phyloP scores from a whole-genome alignment of 2,329 filamentous ascomycete genomes.

The Myriosclerotinia duriaeana region DNA sequence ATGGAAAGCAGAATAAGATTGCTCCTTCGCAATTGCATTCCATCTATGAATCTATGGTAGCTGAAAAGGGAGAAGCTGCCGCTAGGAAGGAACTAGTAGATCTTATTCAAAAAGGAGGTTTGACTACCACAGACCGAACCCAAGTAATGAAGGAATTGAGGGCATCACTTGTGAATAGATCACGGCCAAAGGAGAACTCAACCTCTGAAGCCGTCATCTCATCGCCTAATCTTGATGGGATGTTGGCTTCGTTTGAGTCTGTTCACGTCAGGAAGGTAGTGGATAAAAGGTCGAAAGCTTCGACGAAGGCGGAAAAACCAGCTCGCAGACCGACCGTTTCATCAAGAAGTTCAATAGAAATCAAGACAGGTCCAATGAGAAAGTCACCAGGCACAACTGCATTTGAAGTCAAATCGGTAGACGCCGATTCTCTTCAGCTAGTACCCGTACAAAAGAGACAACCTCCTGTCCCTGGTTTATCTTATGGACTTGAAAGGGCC shows the following conservation, averaged over 20 bases:
- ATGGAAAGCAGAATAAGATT: constrained; percentile 1
- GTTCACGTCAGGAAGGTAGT: constrained; percentile 2
- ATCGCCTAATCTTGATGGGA: constrained; percentile 9
- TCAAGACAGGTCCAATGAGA: constrained; percentile 17
- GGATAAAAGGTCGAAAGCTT: not conserved
- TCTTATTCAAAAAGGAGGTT: constrained; percentile 21
- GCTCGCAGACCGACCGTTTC: not conserved
- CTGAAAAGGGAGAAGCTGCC: constrained; percentile 13
- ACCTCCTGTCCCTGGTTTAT: constrained; percentile 38
- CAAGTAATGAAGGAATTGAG: constrained; percentile 22
- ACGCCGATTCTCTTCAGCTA: constrained; percentile 34
- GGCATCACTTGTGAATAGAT: constrained; percentile 16
- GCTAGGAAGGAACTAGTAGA: constrained; percentile 19
- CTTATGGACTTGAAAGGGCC: constrained; percentile 51
- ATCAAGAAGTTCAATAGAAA: not conserved
- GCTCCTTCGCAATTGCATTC: constrained; percentile 20
- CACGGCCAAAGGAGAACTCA: not conserved
- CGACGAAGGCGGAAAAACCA: not conserved
- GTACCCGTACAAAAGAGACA: constrained; percentile 35
- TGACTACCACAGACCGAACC: constrained; percentile 21
- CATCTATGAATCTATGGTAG: constrained; percentile 19
- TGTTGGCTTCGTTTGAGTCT: constrained; percentile 20
- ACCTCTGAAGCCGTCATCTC: not conserved
- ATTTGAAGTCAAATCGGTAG: constrained; percentile 36
- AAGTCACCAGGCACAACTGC: constrained; percentile 11